Evolutionary conservation across 2,329 filamentous ascomycete genomes (phyloP), one percentile per base, ranked within the genome.

Genomic region (Pseudopyricularia cyperi): DNA sequence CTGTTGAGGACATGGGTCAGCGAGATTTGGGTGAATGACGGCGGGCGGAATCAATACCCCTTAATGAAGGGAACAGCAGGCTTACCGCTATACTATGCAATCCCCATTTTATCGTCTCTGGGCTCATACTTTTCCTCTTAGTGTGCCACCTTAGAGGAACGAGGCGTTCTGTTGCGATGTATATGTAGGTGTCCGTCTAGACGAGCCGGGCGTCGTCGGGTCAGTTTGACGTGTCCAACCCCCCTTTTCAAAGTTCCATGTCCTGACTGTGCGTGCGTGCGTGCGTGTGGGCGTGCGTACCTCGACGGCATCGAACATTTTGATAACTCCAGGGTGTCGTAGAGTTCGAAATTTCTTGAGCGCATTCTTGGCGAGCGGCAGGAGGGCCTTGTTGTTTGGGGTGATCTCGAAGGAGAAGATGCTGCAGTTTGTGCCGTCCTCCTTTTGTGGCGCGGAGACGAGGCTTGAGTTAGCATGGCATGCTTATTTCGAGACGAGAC

Each of bases 61-160:
- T 3, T 4, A 17, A 22, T 9, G 15, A 15, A 19, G 35, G 24
- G 26, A 19, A 7, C n/a, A 5, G 32, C 9, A 34, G 4, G 12
- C 49, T 32, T 75, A 89, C 86, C 58, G 93, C 89, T 57, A 97
- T 73, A 60, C 82, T 87, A 66, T 89, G 87, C 39, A 98, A 69
- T 0, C 93, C 93, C 93, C 93, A 98, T 80, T 96, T 98, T 48
- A 93, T 80, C 1, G 91, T 97, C 71, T 97, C 93, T 39, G 89
- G 83, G 55, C 82, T 89, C 55, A 97, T 67, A 63, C 87, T 93
- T 71, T 88, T 90, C 59, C 91, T 77, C 70, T 86, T 89, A 47
- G 94, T 83, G 61, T 94, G 84, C 93, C 93, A 97, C 59, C 83
- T 80, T 51, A 98, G 71, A 3, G 93, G 93, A 12, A 83, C 82